Conservation (phyloP, 108 stramenopile genomes). For the Discostella stelligeroides region DNA sequence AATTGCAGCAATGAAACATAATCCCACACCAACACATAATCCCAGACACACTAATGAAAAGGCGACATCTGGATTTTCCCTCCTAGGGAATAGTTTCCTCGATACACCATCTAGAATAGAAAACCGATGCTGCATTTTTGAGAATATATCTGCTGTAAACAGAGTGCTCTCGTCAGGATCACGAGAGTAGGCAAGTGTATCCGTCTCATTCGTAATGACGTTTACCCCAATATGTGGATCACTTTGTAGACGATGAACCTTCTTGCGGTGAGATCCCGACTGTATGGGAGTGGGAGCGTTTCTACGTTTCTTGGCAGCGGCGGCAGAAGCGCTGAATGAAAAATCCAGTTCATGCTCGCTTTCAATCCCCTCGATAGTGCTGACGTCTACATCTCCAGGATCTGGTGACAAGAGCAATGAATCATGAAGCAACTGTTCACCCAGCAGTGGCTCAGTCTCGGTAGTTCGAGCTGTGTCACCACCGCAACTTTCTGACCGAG, state of each 20-base stretch:
- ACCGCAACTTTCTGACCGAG: slow-evolving; percentile 16
- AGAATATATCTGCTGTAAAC: slow-evolving; percentile 19
- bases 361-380: slow-evolving; percentile 20
- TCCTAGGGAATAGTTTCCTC: slow-evolving; percentile 3
- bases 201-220: slow-evolving; percentile 24
- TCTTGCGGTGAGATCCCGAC: background rate
- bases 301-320: background rate
- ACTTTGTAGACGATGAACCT: background rate
- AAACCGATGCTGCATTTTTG: background rate
- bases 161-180: slow-evolving; percentile 36
- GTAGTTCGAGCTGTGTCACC: slow-evolving; percentile 16
- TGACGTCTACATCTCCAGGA: slow-evolving; percentile 8
- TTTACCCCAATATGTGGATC: slow-evolving; percentile 30
- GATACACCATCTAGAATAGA: background rate
- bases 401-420: no score
- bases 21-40: slow-evolving; percentile 31
- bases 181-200: slow-evolving; percentile 36
- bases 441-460: slow-evolving; percentile 33
- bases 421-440: slow-evolving; percentile 17
- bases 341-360: slow-evolving; percentile 2
- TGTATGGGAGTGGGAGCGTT: background rate
- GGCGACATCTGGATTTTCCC: slow-evolving; percentile 8
- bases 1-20: slow-evolving; percentile 32
- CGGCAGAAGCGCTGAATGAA: background rate
- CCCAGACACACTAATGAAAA: slow-evolving; percentile 39